Evolutionary conservation across 176 grass and related monocot genomes (phyloP).

Genomic region (Aegilops tauschii): DNA sequence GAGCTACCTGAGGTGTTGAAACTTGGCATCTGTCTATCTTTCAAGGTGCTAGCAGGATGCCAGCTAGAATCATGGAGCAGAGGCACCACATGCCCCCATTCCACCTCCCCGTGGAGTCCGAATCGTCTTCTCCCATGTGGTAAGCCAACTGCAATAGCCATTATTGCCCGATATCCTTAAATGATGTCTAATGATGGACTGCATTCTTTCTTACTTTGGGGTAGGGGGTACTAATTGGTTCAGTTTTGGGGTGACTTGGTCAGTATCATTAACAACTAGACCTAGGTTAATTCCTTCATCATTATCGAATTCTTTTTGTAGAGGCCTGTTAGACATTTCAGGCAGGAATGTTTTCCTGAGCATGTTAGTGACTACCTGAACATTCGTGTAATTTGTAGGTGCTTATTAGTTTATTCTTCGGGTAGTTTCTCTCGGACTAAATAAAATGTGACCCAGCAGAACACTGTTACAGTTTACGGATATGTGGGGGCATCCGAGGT

Average conservation of each 20-base stretch:
- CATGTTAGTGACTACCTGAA: constrained; percentile 42
- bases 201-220: not conserved
- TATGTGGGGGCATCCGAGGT: constrained; percentile 25
- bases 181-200: constrained; percentile 18
- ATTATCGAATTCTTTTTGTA: constrained; percentile 46
- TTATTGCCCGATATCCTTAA: constrained; percentile 1
- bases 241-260: not conserved
- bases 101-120: constrained; percentile 25
- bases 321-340: constrained; percentile 65
- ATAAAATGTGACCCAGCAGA: not conserved
- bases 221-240: constrained; percentile 16
- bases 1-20: constrained; percentile 6
- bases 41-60: constrained; percentile 59
- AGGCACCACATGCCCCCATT: constrained; percentile 44
- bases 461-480: constrained; percentile 1
- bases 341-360: constrained; percentile 46
- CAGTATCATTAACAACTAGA: constrained; percentile 13
- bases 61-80: constrained; percentile 78
- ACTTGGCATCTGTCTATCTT: constrained; percentile 1
- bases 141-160: constrained; percentile 13
- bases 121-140: constrained; percentile 42
- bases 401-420: not conserved
- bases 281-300: constrained; percentile 17
- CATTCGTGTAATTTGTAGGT: constrained; percentile 25
- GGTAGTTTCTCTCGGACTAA: constrained; percentile 10